phyloP scores from a whole-genome alignment of 2,329 filamentous ascomycete species.

The Aureobasidium musti region DNA sequence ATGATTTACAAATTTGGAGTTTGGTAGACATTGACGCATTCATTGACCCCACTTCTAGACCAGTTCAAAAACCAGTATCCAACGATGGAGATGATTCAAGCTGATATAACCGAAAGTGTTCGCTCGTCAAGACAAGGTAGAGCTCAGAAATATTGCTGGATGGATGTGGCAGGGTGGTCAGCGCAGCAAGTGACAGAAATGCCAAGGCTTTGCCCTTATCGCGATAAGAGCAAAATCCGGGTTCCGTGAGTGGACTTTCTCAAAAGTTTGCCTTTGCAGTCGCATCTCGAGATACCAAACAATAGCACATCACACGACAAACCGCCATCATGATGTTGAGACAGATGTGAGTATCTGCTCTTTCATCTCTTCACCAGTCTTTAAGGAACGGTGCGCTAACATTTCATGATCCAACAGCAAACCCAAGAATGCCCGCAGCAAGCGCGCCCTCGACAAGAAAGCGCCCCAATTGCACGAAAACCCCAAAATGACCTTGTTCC shows the following conservation, averaged over 20 bases:
- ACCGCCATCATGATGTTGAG: conserved; percentile 20
- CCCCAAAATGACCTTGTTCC: conserved; percentile 84
- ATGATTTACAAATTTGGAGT: too few species aligned
- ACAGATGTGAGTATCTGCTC: conserved; percentile 7
- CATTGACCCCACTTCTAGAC: too few species aligned
- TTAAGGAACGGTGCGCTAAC: neutral
- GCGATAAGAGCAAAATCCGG: conserved; percentile 11
- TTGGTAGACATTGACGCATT: too few species aligned
- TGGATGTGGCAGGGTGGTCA: neutral
- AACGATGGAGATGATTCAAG: too few species aligned
- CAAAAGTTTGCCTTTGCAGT: conserved; percentile 21
- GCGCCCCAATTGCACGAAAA: conserved; percentile 88
- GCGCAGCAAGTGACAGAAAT: neutral
- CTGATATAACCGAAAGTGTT: too few species aligned
- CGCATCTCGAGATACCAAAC: too few species aligned
- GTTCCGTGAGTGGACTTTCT: neutral
- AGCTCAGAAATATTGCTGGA: neutral
- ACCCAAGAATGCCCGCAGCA: conserved; percentile 80
- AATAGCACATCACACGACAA: neutral
- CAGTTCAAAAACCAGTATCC: too few species aligned
- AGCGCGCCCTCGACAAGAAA: conserved; percentile 90
- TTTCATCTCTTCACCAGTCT: neutral
- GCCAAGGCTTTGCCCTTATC: neutral
- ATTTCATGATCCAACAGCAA: conserved; percentile 32
- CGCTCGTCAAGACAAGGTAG: neutral